Evolutionary conservation across 305 asterid genomes (phyloP), one percentile per base, ranked within the genome.

Genomic region (Plantago coronopus): DNA sequence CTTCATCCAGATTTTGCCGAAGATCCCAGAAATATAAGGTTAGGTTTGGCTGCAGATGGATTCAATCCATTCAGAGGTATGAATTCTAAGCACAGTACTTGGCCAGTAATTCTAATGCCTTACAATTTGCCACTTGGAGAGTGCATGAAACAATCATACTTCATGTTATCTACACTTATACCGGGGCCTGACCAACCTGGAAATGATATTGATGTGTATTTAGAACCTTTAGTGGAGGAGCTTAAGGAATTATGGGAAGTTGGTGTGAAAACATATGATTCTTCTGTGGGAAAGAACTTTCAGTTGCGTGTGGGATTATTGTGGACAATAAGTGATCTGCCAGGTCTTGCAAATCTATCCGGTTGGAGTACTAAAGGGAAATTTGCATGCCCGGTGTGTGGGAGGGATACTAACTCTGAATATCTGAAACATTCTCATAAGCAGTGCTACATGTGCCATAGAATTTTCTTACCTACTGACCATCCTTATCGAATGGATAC

Each of bases 61-160:
- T 62, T 69, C 10, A 62, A 55, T 57, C 74, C 69, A 18, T 57
- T 71, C 16, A 46, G 47, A 29, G 48, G 17, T 17, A 37, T 54
- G 59, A 38, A 48, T 9, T 5, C 1, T 18, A 10, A 17, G 5
- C 48, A 66, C 14, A 66, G 64, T 16, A 61, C 54, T 14, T 65
- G 69, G 68, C 72, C 34, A 0, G 44, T 71, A 0, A 42, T 66
- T 9, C 20, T 54, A 1, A 49, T 54, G 4, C 55, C 68, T 0
- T 65, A 60, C 11, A 61, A 66, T 14, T 17, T 68, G 15, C 69
- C 72, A 3, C 63, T 40, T 1, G 46, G 51, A 29, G 45, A 34
- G 17, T 58, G 63, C 63, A 40, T 58, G 50, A 58, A 58, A 15
- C 17, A 58, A 20, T 21, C 47, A 2, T 50, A 50, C 27, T 50